Base-by-base conservation (phyloP, 2,329 filamentous ascomycete species). In the Fusarium azukiicola region DNA sequence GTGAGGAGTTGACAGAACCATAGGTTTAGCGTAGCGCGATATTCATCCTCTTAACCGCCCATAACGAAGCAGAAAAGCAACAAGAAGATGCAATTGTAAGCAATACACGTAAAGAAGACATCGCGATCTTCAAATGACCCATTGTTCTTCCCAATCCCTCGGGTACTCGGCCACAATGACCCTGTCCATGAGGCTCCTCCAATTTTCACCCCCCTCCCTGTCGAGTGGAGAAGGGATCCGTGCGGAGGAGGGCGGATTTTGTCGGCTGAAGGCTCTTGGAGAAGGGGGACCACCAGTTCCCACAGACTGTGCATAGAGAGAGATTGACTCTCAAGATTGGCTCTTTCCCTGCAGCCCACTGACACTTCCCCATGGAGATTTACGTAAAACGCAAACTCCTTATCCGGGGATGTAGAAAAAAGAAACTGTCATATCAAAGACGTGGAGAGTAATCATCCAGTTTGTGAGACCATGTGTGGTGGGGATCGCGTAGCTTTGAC, bases 311-410 rank as follows among this genome's bases (percentile, higher is more conserved):
- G 38, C n/a, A 19, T 44, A 32, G 27, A 32, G 49, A 16, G 36
- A 63, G 23, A 32, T 61, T 61, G 54, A 61, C 54, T 61, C 71
- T 58, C 50, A 38, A 58, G 40, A 46, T 44, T 40, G 54, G 40
- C 54, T 58, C 38, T 32, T 32, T 16, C 23, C n/a, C 16, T 21
- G 52, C 32, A 38, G 36, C 52, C 27, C 54, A 58, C 54, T 40
- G 47, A 8, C 67, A 21, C 23, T 75, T 77, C 76, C 76, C 76
- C 76, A 74, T 79, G 76, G 76, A 79, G 63, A 71, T 77, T 79
- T 79, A 78, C 76, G 76, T 79, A 69, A 79, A 78, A 58, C 21
- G 19, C 21, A 58, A 14, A 9, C 56, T 36, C 69, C 40, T 58
- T 47, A 61, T 46, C 76, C 47, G 76, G 73, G 74, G 75, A 73